These are phyloP conservation scores for Lactuca saligna DNA, from an alignment of 129 eudicot genomes.

Conservation along the genomic window DNA sequence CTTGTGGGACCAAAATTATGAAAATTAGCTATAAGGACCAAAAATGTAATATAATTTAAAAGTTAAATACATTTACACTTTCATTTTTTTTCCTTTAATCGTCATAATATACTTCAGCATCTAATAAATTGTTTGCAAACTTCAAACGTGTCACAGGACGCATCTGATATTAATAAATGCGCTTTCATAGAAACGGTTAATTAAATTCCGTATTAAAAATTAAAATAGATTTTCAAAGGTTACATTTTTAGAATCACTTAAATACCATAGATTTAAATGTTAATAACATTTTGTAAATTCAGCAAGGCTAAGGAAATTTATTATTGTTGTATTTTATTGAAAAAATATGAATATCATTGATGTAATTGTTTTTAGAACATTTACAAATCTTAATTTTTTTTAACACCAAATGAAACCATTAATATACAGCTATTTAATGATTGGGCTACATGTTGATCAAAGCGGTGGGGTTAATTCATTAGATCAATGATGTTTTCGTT, in stretches of 20 bases:
- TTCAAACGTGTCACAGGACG: constrained; percentile 9
- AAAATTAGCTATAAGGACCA: no score
- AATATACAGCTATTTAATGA: neutral
- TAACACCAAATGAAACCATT: neutral
- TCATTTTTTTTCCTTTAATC: constrained; percentile 5
- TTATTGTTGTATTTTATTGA: neutral
- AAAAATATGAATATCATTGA: neutral
- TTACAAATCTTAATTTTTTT: neutral
- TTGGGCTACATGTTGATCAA: neutral
- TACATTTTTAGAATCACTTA: neutral
- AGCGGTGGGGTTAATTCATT: neutral
- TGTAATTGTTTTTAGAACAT: neutral
- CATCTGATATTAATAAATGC: neutral
- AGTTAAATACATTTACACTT: no score
- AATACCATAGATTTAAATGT: neutral
- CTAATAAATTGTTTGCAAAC: neutral
- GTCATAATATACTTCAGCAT: neutral
- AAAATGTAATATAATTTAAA: no score
- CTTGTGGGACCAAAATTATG: no score
- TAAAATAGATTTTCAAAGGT: neutral
- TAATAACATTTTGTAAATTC: neutral
- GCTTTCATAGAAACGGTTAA: neutral
- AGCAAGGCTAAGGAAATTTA: neutral
- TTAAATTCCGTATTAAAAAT: neutral
- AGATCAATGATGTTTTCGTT: neutral